A percentile compares a stretch with the other conserved stretches of the same genome.
phyloP scores from a whole-genome alignment of 75 land plant genomes.

The Pseudotsuga menziesii region DNA sequence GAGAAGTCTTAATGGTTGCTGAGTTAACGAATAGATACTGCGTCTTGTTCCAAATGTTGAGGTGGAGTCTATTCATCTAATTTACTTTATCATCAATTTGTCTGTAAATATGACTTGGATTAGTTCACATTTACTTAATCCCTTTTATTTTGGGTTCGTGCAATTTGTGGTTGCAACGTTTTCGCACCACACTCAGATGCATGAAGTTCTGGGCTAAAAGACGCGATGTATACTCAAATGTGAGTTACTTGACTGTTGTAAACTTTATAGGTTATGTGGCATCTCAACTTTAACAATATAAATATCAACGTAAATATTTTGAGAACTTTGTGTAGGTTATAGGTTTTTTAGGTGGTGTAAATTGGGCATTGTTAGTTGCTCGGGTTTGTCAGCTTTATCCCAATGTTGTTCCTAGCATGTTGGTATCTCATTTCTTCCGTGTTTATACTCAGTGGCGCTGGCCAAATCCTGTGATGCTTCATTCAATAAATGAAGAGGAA shows the following conservation, averaged over 20 bases:
- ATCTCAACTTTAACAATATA: background rate
- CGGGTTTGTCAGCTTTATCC: conserved; percentile 80
- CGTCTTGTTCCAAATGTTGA: conserved; percentile 90
- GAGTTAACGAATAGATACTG: conserved; percentile 95
- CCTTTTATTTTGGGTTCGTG: conserved; percentile 1
- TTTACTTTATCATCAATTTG: background rate
- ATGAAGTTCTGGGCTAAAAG: conserved; percentile 85
- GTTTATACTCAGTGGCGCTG: conserved; percentile 87
- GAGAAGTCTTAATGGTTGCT: conserved; percentile 90
- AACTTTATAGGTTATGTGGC: background rate
- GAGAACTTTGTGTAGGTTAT: conserved; percentile 45
- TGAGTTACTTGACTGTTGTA: conserved; percentile 17
- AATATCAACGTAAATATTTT: background rate
- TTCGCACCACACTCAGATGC: conserved; percentile 73
- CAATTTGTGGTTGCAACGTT: conserved; percentile 34
- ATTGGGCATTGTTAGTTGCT: conserved; percentile 84
- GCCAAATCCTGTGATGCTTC: conserved; percentile 89
- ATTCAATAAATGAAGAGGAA: conserved; percentile 56
- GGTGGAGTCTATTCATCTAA: conserved; percentile 29
- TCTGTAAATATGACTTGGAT: background rate
- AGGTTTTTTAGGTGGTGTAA: conserved; percentile 85
- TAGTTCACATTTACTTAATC: background rate
- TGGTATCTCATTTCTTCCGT: conserved; percentile 71
- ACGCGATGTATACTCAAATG: conserved; percentile 84
- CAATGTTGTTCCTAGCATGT: conserved; percentile 76